These are phyloP conservation scores for Anthracocystis walkeri DNA, from an alignment of 1,284 basidiomycete species.

Conservation along the genomic window DNA sequence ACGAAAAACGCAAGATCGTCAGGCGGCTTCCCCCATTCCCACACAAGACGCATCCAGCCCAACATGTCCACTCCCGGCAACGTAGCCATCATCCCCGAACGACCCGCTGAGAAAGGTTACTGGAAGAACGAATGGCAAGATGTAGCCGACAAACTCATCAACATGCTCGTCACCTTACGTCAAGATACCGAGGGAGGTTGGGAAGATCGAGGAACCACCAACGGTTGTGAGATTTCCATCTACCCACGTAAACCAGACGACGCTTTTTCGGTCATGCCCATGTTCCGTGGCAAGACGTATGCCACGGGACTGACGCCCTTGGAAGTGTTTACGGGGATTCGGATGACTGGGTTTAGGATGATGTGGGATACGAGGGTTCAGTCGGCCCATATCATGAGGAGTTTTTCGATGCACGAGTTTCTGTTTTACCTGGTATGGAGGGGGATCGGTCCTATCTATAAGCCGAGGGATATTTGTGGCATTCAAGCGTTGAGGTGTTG, in stretches of 20 bases:
- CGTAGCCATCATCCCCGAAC: slow-evolving; percentile 44
- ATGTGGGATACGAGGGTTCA: slow-evolving; percentile 59
- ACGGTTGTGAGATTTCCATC: slow-evolving; percentile 33
- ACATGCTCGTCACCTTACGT: slow-evolving; percentile 34
- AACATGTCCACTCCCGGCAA: slow-evolving; percentile 33
- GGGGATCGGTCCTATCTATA: slow-evolving; percentile 58
- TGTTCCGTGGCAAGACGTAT: slow-evolving; percentile 46
- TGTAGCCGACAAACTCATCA: slow-evolving; percentile 36
- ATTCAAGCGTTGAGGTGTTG: slow-evolving; percentile 48
- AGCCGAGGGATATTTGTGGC: slow-evolving; percentile 50
- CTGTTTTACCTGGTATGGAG: slow-evolving; percentile 57
- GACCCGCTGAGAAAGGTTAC: slow-evolving; percentile 45
- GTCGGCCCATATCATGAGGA: slow-evolving; percentile 49
- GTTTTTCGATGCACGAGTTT: slow-evolving; percentile 52
- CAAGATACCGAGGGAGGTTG: slow-evolving; percentile 45
- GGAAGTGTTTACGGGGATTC: slow-evolving; percentile 54
- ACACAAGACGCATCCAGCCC: background rate
- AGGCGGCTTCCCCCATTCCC: too few relatives aligned
- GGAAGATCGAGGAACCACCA: slow-evolving; percentile 28
- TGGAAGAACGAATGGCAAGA: slow-evolving; percentile 42
- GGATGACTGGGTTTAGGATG: slow-evolving; percentile 50
- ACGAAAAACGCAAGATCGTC: too few relatives aligned
- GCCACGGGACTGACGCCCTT: slow-evolving; percentile 40
- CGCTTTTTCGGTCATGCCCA: slow-evolving; percentile 42
- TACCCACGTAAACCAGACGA: slow-evolving; percentile 36